Percentiles rank a stretch among this genome's conserved stretches.
Conservation (phyloP, 768 basidiomycete genomes). For the Multifurca ochricompacta region DNA sequence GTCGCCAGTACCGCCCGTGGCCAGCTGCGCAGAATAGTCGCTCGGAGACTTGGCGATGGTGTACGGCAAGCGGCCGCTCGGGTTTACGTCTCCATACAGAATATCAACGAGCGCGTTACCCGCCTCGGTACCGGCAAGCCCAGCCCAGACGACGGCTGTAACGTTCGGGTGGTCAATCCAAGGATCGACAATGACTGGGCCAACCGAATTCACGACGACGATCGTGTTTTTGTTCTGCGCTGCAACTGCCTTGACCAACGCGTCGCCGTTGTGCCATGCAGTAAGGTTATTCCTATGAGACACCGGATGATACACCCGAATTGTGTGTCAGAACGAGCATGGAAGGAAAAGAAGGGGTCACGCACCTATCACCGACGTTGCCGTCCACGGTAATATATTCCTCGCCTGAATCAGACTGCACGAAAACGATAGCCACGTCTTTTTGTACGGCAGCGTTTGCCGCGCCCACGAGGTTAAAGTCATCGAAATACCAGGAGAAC, state of each 20-base stretch:
- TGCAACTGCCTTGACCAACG: slow-evolving; percentile 49
- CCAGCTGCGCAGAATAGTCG: slow-evolving; percentile 45
- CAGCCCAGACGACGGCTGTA: slow-evolving; percentile 49
- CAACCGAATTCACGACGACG: slow-evolving; percentile 74
- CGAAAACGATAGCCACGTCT: slow-evolving; percentile 46
- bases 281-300: slow-evolving; percentile 29
- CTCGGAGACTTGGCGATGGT: slow-evolving; percentile 54
- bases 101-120: slow-evolving; percentile 66
- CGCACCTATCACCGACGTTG: slow-evolving; percentile 49
- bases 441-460: slow-evolving; percentile 37
- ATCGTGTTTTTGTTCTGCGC: slow-evolving; percentile 67
- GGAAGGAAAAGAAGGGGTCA: slow-evolving; percentile 23
- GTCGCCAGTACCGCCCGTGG: slow-evolving; percentile 22
- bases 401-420: slow-evolving; percentile 31
- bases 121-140: slow-evolving; percentile 57
- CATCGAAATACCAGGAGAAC: slow-evolving; percentile 60
- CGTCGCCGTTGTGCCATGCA: slow-evolving; percentile 32
- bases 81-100: slow-evolving; percentile 69
- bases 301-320: no score
- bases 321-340: neutral
- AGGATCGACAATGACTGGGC: slow-evolving; percentile 55
- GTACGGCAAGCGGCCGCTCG: slow-evolving; percentile 60
- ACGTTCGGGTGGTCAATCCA: slow-evolving; percentile 76
- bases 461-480: slow-evolving; percentile 52
- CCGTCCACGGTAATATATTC: slow-evolving; percentile 52